A percentile compares a stretch with the other conserved stretches of the same genome.
These are phyloP conservation scores for Ceratocystis destructans DNA, from an alignment of 2,329 filamentous ascomycete species.

Conservation along the genomic window DNA sequence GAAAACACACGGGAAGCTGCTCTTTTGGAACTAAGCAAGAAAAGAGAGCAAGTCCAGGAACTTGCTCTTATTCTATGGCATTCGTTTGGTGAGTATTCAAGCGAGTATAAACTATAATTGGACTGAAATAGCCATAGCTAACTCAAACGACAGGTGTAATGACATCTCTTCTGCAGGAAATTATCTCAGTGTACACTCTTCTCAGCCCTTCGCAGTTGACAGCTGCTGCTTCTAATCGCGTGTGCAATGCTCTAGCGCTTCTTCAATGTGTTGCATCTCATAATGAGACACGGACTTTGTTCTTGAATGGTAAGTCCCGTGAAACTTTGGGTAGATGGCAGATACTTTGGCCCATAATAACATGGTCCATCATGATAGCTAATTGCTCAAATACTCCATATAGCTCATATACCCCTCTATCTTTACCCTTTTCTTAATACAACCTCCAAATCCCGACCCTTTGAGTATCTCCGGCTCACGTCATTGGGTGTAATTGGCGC, in stretches of 20 bases:
- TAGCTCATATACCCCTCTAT: conserved; percentile 93
- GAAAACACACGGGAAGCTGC: conserved; percentile 79
- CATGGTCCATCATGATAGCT: background rate
- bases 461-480: conserved; percentile 91
- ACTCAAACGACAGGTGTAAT: conserved; percentile 58
- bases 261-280: conserved; percentile 96
- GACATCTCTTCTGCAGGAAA: conserved; percentile 93
- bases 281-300: conserved; percentile 86
- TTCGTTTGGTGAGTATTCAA: conserved; percentile 58
- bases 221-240: conserved; percentile 89
- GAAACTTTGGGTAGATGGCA: background rate
- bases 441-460: conserved; percentile 92
- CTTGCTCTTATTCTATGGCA: conserved; percentile 95
- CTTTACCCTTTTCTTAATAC: conserved; percentile 98
- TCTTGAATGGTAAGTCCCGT: conserved; percentile 62
- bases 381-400: background rate
- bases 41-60: conserved; percentile 94
- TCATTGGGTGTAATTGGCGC: conserved; percentile 94
- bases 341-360: background rate
- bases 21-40: conserved; percentile 92
- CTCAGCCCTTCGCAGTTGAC: conserved; percentile 95
- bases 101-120: background rate
- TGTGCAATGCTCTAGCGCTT: conserved; percentile 91
- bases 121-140: background rate
- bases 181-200: conserved; percentile 95